phyloP scores from a whole-genome alignment of 805 yeast species.

The Pichia nanzhaoensis region DNA sequence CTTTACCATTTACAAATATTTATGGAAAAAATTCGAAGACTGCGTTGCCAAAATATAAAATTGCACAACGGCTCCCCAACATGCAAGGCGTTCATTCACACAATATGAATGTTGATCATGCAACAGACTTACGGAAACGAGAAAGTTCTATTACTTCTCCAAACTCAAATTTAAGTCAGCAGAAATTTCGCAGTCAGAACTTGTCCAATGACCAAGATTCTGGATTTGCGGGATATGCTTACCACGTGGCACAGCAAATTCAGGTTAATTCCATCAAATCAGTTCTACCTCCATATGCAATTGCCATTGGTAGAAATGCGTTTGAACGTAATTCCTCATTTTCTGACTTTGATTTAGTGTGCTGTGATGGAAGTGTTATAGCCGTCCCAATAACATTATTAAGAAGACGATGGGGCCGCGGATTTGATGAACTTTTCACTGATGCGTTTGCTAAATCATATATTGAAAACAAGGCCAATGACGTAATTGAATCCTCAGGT shows the following conservation, averaged over 20 bases:
- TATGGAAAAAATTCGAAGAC: conserved; percentile 16
- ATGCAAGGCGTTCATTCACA: too few relatives aligned
- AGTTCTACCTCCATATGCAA: conserved; percentile 70
- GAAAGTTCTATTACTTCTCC: conserved; percentile 2
- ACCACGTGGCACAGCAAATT: conserved; percentile 66
- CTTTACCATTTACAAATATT: conserved; percentile 48
- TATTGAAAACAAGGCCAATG: conserved; percentile 20
- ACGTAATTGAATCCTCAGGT: neutral
- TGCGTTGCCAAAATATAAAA: neutral
- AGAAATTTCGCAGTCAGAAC: neutral
- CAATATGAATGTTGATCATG: too few relatives aligned
- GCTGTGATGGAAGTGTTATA: conserved; percentile 63
- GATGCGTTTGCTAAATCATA: conserved; percentile 59
- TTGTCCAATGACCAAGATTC: conserved; percentile 8
- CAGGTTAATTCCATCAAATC: conserved; percentile 61
- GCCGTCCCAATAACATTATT: conserved; percentile 55
- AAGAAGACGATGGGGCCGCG: conserved; percentile 72
- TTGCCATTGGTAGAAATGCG: conserved; percentile 70
- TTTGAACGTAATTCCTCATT: conserved; percentile 58
- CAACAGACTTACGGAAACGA: neutral
- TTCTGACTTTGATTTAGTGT: conserved; percentile 65
- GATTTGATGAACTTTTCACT: conserved; percentile 55
- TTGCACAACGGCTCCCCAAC: too few relatives aligned
- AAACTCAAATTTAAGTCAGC: conserved; percentile 2
- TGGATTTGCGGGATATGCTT: conserved; percentile 66